Evolutionary conservation across 768 basidiomycete species (phyloP).

Genomic region (Hygrocybe coccinea): DNA sequence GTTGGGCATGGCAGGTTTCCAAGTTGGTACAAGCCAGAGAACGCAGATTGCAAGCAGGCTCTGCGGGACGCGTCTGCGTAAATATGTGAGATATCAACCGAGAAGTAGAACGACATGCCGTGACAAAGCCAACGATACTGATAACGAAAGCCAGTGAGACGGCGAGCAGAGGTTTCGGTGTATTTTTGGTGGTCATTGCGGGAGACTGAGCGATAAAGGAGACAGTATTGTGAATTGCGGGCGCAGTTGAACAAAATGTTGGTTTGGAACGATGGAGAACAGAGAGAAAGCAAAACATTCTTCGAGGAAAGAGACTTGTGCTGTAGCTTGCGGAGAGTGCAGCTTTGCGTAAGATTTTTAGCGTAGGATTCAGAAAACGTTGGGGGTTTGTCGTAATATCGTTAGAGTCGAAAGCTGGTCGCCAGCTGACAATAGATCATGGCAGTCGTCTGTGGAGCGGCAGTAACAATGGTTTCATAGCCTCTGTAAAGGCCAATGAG

Average conservation of each 20-base stretch:
- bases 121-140: not conserved
- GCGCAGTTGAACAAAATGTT: not conserved
- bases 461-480: no score
- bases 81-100: not conserved
- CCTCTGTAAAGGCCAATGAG: no score
- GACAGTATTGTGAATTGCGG: not conserved
- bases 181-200: not conserved
- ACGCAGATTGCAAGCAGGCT: not conserved
- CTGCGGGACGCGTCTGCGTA: not conserved
- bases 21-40: constrained; percentile 3
- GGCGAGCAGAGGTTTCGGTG: not conserved
- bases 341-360: no score
- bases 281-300: not conserved
- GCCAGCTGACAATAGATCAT: no score
- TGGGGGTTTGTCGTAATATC: no score
- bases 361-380: no score
- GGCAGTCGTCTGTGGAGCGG: no score
- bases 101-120: not conserved
- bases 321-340: no score
- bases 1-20: not conserved
- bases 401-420: no score
- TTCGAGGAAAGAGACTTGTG: no score
- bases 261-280: not conserved
- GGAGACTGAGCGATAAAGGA: not conserved
- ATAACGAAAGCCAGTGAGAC: not conserved